Conservation (phyloP, 768 basidiomycete species). For the Leucosporidium yakuticum region DNA sequence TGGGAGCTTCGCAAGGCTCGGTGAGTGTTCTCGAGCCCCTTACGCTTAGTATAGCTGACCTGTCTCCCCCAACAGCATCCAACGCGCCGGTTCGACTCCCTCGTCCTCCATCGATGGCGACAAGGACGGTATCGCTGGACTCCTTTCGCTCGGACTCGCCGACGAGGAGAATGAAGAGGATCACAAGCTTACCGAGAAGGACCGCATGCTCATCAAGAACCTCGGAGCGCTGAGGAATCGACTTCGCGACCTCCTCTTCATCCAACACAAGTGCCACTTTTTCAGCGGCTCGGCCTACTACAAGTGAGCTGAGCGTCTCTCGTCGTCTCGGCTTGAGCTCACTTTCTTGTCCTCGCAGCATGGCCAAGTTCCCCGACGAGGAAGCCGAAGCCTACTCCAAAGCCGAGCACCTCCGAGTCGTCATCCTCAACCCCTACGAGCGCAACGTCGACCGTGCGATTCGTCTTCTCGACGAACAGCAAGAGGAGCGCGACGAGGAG, state of each 20-base stretch:
- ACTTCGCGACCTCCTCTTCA: slow-evolving; percentile 32
- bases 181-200: slow-evolving; percentile 8
- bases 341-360: not conserved
- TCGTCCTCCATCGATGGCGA: not conserved
- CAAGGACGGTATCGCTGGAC: slow-evolving; percentile 40
- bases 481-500: not conserved
- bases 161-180: slow-evolving; percentile 18
- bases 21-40: not conserved
- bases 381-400: slow-evolving; percentile 28
- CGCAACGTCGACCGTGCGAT: not conserved
- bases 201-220: not conserved
- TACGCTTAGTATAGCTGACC: too few relatives aligned
- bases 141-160: slow-evolving; percentile 59
- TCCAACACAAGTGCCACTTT: slow-evolving; percentile 32
- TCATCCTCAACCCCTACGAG: slow-evolving; percentile 22
- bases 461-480: not conserved
- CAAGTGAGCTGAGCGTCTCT: slow-evolving; percentile 5
- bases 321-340: not conserved
- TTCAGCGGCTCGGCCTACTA: slow-evolving; percentile 31
- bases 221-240: slow-evolving; percentile 17
- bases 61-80: too few relatives aligned
- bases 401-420: slow-evolving; percentile 31
- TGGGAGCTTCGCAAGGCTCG: slow-evolving; percentile 13
- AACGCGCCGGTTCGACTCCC: not conserved
- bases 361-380: slow-evolving; percentile 19